Evolutionary conservation across 306 rosid species (phyloP), one percentile per base, ranked within the genome.

Genomic region (Cucurbita argyrosperma): DNA sequence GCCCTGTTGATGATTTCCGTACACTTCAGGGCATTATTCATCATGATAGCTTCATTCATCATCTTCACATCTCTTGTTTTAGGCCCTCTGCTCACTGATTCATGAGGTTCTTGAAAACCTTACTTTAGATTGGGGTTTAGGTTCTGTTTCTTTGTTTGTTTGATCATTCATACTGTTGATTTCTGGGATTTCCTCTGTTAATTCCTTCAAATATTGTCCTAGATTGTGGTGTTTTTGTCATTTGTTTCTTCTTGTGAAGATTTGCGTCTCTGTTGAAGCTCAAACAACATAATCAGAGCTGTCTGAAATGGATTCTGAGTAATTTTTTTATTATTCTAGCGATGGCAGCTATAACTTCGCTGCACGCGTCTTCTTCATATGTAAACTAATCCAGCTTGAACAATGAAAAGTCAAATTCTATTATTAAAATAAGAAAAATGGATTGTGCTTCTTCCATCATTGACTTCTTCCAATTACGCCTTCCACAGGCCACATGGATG

Each of bases 1-100:
- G 99, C 86, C 96, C 85, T 7, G 90, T 89, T 13, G 90, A 91
- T 52, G 77, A 89, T 54, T 95, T 95, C 3, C 90, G 89, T 23
- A 74, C 89, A 40, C 90, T 95, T 5, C 96, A 95, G 72, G 88
- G 79, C 49, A 51, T 81, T 60, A 91, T 95, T 79, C 61, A 21
- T 51, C 68, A 4, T 12, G 19, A 79, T 7, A 16, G 57, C 81
- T 72, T 14, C 77, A 54, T 53, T 18, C 80, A 71, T 6, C 72
- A 75, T 7, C 54, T 68, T 6, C 71, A 64, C 26, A 1, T 83
- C 51, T 81, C 83, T 83, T 93, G 98, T 77, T 93, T 90, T 39
- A 90, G 85, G 89, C 92, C 79, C 85, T 88, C 81, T 74, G 81
- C 46, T 45, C 57, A 21, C 19, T 10, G 45, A 55, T 56, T 21